These are phyloP conservation scores for Lantana camara DNA, from an alignment of 257 asterid genomes.

Conservation along the genomic window DNA sequence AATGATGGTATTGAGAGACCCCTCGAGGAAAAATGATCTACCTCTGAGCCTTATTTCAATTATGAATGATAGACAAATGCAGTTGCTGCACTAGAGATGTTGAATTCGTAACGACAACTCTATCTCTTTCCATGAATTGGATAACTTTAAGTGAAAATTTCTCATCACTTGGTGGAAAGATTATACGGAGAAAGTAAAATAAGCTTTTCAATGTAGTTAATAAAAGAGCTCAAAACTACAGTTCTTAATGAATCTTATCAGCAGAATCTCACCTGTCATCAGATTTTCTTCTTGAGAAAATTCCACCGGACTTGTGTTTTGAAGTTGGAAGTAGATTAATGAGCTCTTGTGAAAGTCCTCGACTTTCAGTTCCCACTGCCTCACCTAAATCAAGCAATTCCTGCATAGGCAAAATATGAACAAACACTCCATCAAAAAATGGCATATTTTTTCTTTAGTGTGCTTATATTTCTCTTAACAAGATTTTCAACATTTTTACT, in stretches of 20 bases:
- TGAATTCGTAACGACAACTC: too few relatives aligned
- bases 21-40: background rate
- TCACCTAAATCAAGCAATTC: constrained; percentile 95
- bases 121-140: too few relatives aligned
- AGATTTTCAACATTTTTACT: background rate
- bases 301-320: constrained; percentile 78
- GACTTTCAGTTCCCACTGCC: constrained; percentile 80
- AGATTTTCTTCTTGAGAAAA: constrained; percentile 80
- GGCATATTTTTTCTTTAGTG: background rate
- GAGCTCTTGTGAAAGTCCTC: constrained; percentile 85
- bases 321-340: constrained; percentile 76
- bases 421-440: background rate
- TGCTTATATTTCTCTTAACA: background rate
- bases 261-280: constrained; percentile 48
- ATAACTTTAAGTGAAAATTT: constrained; percentile 1
- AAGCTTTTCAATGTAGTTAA: background rate
- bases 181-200: background rate
- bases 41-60: too few relatives aligned
- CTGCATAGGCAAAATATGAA: constrained; percentile 40
- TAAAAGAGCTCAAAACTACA: background rate
- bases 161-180: background rate
- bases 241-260: background rate
- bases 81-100: background rate
- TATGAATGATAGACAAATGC: background rate
- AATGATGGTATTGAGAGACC: background rate